Conservation (phyloP, 2,329 filamentous ascomycete genomes). For the Colletotrichum chlorophyti region DNA sequence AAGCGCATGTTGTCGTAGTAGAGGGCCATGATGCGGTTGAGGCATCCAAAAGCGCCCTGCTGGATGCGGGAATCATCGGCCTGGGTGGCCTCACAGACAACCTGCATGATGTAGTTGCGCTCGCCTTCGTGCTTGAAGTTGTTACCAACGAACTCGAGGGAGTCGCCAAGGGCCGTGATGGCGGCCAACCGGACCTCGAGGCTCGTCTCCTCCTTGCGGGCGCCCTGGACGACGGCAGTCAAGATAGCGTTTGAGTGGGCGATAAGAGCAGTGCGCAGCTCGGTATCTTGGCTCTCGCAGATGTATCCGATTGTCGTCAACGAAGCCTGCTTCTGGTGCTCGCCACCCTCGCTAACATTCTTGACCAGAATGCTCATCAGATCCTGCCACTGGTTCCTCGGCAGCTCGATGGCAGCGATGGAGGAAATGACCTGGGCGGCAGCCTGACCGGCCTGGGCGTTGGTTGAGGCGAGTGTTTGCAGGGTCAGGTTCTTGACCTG, state of each 20-base stretch:
- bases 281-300: constrained; percentile 91
- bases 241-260: constrained; percentile 96
- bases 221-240: constrained; percentile 96
- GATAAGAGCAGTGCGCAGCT: constrained; percentile 81
- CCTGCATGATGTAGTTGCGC: constrained; percentile 99
- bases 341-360: constrained; percentile 86
- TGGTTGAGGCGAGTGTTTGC: constrained; percentile 81
- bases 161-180: constrained; percentile 93
- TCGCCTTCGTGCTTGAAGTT: constrained; percentile 99
- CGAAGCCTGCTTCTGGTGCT: constrained; percentile 92
- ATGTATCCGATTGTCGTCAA: constrained; percentile 98
- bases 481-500: constrained; percentile 91
- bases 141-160: constrained; percentile 94
- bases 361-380: constrained; percentile 88
- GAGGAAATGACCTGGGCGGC: constrained; percentile 95
- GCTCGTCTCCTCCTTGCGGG: constrained; percentile 94
- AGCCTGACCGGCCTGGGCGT: constrained; percentile 84
- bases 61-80: constrained; percentile 90
- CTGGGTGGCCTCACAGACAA: constrained; percentile 98
- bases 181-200: constrained; percentile 89
- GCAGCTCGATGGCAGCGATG: constrained; percentile 93
- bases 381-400: constrained; percentile 90
- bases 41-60: constrained; percentile 93
- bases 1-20: constrained; percentile 99
- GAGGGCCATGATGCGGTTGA: constrained; percentile 97